Percentiles rank a stretch among this genome's conserved stretches.
These are phyloP conservation scores for Penicillium coffeae DNA, from an alignment of 495 filamentous ascomycete species.

Conservation along the genomic window DNA sequence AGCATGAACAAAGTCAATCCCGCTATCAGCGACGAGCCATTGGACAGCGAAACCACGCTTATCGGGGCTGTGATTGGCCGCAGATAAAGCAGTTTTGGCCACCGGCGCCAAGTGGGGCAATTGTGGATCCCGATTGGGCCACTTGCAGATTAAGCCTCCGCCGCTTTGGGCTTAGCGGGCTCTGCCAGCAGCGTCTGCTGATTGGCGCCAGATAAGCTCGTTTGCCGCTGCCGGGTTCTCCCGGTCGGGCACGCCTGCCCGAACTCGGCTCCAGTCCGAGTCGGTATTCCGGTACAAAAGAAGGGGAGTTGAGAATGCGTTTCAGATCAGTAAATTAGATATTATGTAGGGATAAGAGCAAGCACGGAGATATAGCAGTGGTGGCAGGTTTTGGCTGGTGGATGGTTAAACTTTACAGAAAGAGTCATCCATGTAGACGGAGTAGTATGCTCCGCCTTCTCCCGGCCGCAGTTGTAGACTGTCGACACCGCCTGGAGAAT, in stretches of 20 bases:
- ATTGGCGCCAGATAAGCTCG: slow-evolving; percentile 17
- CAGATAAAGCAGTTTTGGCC: slow-evolving; percentile 7
- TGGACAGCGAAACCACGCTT: background rate
- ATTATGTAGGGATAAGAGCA: no score
- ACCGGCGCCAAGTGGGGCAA: slow-evolving; percentile 6
- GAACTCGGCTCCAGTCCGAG: background rate
- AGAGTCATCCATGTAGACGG: no score
- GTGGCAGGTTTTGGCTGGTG: no score
- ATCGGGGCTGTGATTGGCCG: background rate
- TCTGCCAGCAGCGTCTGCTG: background rate
- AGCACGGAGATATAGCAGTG: no score
- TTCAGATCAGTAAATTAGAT: no score
- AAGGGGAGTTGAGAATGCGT: no score
- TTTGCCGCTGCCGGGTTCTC: slow-evolving; percentile 7
- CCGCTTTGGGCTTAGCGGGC: background rate
- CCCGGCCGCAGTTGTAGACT: no score
- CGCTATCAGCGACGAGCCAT: background rate
- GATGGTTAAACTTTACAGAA: no score
- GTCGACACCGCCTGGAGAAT: no score
- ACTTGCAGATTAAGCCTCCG: background rate
- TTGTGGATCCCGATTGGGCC: background rate
- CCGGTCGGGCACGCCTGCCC: slow-evolving; percentile 9
- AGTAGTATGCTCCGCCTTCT: no score
- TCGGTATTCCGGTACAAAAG: no score
- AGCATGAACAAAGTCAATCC: background rate